A percentile compares a stretch with the other conserved stretches of the same genome.
phyloP scores from a whole-genome alignment of 1,284 basidiomycete genomes.

The Prillingera fragicola region DNA sequence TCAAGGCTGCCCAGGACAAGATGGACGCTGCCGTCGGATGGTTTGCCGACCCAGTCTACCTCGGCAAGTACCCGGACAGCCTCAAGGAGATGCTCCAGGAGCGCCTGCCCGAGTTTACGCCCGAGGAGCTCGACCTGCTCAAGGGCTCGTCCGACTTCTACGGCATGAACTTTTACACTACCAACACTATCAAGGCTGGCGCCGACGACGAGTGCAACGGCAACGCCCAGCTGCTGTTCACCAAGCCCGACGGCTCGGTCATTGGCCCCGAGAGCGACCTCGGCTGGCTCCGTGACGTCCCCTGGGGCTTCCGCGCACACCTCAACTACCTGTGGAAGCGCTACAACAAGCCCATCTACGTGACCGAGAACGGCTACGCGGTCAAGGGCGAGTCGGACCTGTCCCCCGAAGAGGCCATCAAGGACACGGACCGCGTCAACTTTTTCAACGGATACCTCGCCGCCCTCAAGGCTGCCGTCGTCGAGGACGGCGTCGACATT shows the following conservation, averaged over 20 bases:
- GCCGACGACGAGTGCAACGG: slow-evolving; percentile 57
- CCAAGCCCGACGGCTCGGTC: slow-evolving; percentile 54
- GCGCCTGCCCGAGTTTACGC: slow-evolving; percentile 61
- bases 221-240: slow-evolving; percentile 46
- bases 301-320: slow-evolving; percentile 50
- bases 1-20: slow-evolving; percentile 61
- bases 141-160: slow-evolving; percentile 47
- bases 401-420: slow-evolving; percentile 53
- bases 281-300: slow-evolving; percentile 40
- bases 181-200: slow-evolving; percentile 56
- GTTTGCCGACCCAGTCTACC: slow-evolving; percentile 62
- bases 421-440: slow-evolving; percentile 57
- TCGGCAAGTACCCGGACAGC: slow-evolving; percentile 63
- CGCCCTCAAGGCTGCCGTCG: slow-evolving; percentile 58
- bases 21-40: slow-evolving; percentile 58
- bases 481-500: slow-evolving; percentile 62
- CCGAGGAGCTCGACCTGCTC: slow-evolving; percentile 59
- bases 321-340: slow-evolving; percentile 64
- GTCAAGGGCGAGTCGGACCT: slow-evolving; percentile 61
- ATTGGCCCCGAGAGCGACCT: slow-evolving; percentile 59
- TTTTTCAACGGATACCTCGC: slow-evolving; percentile 63
- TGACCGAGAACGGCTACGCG: slow-evolving; percentile 69
- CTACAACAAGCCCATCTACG: slow-evolving; percentile 63
- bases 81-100: slow-evolving; percentile 59
- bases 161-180: slow-evolving; percentile 57